A percentile compares a stretch with the other conserved stretches of the same genome.
Evolutionary conservation across 345 rosid genomes (phyloP).

Genomic region (Ailanthus altissimus): DNA sequence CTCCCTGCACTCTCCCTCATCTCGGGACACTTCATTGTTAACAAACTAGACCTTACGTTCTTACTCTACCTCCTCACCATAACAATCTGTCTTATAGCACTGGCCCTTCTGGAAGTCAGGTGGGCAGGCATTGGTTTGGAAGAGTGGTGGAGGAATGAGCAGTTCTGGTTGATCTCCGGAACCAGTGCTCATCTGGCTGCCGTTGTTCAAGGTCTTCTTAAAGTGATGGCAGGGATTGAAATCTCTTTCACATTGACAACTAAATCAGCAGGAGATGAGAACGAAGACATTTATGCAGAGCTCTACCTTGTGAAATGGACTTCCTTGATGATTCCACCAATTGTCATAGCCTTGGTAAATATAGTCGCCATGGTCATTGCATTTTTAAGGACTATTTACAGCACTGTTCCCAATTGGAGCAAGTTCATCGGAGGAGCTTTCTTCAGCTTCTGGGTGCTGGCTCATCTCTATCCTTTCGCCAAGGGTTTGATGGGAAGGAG

Average conservation of each 20-base stretch:
- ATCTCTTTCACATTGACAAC: conserved; percentile 91
- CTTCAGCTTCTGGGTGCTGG: conserved; percentile 95
- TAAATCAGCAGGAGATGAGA: conserved; percentile 73
- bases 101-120: conserved; percentile 81
- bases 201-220: conserved; percentile 78
- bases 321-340: conserved; percentile 84
- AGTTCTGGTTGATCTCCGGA: conserved; percentile 91
- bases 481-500: conserved; percentile 97
- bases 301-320: conserved; percentile 86
- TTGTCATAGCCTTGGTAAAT: conserved; percentile 88
- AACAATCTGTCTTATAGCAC: conserved; percentile 60
- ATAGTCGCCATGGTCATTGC: conserved; percentile 74
- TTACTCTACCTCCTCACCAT: conserved; percentile 64
- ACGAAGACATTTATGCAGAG: conserved; percentile 75
- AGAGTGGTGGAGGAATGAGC: conserved; percentile 99
- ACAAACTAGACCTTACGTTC: conserved; percentile 55
- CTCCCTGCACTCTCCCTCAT: conserved; percentile 94
- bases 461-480: conserved; percentile 91
- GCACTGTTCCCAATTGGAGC: conserved; percentile 70
- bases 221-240: conserved; percentile 87
- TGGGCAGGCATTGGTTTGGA: conserved; percentile 84
- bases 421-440: conserved; percentile 91
- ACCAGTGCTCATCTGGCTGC: conserved; percentile 93
- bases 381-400: conserved; percentile 65
- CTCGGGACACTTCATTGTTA: conserved; percentile 84